Percentiles rank a stretch among this genome's conserved stretches.
phyloP scores from a whole-genome alignment of 208 protist species.

The Angomonas ambiguus region DNA sequence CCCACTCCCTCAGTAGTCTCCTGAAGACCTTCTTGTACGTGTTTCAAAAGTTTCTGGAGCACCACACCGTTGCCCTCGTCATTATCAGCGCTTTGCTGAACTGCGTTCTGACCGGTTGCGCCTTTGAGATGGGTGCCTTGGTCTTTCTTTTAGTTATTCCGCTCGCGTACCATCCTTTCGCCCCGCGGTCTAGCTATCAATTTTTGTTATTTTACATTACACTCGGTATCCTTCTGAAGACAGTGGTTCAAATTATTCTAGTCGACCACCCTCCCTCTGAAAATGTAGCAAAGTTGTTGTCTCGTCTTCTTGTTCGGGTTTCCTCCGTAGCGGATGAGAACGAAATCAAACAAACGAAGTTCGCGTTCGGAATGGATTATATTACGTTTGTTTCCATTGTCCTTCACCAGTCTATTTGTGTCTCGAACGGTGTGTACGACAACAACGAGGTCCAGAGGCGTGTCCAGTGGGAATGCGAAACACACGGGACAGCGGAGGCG shows the following conservation, averaged over 20 bases:
- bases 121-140: background rate
- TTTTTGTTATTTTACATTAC: conserved; percentile 24
- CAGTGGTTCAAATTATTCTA: conserved; percentile 16
- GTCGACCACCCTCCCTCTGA: conserved; percentile 6
- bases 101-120: background rate
- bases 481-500: background rate
- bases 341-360: background rate
- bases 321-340: background rate
- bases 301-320: conserved; percentile 26
- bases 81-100: background rate
- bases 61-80: background rate
- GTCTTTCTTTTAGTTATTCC: background rate
- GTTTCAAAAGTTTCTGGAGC: background rate
- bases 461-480: background rate
- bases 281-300: background rate
- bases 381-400: conserved; percentile 24
- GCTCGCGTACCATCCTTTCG: conserved; percentile 4
- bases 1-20: background rate
- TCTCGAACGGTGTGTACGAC: conserved; percentile 34
- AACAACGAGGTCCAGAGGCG: background rate
- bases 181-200: conserved; percentile 6
- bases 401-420: conserved; percentile 27
- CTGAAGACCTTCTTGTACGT: background rate
- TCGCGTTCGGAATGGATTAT: conserved; percentile 16
- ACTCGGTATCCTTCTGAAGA: conserved; percentile 34